Percentiles rank a stretch among this genome's conserved stretches.
These are phyloP conservation scores for Hemisphaericaspora lyxosophila DNA, from an alignment of 1,139 yeast species.

Conservation along the genomic window DNA sequence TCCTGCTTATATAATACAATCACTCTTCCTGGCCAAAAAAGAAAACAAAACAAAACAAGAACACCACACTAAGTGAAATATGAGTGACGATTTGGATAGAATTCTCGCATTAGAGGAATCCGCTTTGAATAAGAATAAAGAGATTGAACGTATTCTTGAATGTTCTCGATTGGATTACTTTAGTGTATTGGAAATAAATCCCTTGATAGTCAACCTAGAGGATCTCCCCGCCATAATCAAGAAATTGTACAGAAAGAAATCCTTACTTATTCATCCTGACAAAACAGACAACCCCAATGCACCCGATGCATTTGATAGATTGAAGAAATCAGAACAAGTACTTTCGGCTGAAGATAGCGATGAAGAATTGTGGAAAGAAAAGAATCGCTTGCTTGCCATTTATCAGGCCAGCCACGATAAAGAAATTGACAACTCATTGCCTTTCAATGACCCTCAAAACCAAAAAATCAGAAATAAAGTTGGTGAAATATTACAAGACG, in stretches of 20 bases:
- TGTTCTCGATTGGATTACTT: conserved; percentile 54
- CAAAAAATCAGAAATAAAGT: conserved; percentile 17
- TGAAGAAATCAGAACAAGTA: conserved; percentile 39
- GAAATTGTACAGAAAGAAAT: conserved; percentile 54
- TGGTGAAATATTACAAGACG: conserved; percentile 31
- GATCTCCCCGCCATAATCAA: conserved; percentile 36
- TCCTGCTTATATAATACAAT: too few relatives aligned
- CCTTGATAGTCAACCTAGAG: conserved; percentile 29
- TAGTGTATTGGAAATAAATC: conserved; percentile 54
- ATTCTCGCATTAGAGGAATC: conserved; percentile 36
- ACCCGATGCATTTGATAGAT: conserved; percentile 59
- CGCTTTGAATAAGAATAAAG: conserved; percentile 47
- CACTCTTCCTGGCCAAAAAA: neutral
- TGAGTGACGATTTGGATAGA: conserved; percentile 32
- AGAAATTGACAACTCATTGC: neutral
- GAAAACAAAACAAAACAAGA: neutral
- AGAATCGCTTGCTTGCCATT: conserved; percentile 33
- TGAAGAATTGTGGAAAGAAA: conserved; percentile 28
- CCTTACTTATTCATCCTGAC: conserved; percentile 70
- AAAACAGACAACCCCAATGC: conserved; percentile 56
- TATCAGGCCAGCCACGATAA: conserved; percentile 25
- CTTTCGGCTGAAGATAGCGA: conserved; percentile 21
- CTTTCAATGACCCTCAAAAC: conserved; percentile 7
- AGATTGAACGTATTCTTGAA: conserved; percentile 52
- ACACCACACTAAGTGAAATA: conserved; percentile 6